Evolutionary conservation across 192 early-diverging fungal species (phyloP).

Genomic region (Backusella sp.): DNA sequence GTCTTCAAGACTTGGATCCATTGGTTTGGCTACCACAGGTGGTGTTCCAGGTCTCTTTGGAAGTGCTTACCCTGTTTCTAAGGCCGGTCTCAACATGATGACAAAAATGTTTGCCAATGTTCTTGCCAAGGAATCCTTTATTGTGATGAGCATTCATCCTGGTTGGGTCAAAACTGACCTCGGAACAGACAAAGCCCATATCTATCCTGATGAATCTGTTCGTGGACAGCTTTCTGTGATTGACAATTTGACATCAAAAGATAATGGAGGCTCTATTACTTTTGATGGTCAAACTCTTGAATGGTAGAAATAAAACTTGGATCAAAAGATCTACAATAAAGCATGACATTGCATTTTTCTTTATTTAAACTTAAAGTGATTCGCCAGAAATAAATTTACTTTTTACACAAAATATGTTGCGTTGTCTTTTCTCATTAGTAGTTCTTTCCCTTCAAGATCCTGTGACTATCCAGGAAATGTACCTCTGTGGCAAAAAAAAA

Average conservation of each 20-base stretch:
- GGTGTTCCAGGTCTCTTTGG: neutral
- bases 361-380: no score
- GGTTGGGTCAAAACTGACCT: constrained; percentile 33
- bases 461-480: no score
- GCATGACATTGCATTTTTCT: no score
- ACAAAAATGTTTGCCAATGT: constrained; percentile 6
- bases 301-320: neutral
- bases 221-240: neutral
- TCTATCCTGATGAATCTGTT: neutral
- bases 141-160: constrained; percentile 16
- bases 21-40: neutral
- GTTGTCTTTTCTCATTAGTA: no score
- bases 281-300: neutral
- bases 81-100: constrained; percentile 28
- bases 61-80: constrained; percentile 21
- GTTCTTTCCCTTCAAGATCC: no score
- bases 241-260: neutral
- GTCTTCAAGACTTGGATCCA: constrained; percentile 33
- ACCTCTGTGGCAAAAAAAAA: no score
- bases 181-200: constrained; percentile 2
- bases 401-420: no score
- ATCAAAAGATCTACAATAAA: neutral
- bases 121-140: constrained; percentile 7
- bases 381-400: no score
- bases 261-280: neutral